These are phyloP conservation scores for Amaranthus cruentus DNA, from an alignment of 148 eudicot species.

Conservation along the genomic window DNA sequence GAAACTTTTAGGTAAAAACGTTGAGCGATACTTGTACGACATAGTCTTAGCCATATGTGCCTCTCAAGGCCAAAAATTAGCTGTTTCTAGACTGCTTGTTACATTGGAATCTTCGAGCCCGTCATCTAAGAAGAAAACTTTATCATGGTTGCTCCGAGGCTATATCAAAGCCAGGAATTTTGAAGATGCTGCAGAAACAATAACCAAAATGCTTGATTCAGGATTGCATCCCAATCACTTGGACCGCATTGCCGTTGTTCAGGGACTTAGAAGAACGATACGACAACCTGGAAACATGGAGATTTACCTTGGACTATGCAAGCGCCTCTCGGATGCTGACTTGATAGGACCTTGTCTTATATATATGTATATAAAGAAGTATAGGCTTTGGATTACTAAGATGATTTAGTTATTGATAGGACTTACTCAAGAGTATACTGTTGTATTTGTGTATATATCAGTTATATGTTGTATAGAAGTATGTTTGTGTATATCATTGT, in stretches of 20 bases:
- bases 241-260: constrained; percentile 72
- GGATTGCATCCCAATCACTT: constrained; percentile 60
- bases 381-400: constrained; percentile 69
- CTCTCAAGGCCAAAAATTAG: constrained; percentile 44
- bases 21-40: constrained; percentile 68
- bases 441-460: constrained; percentile 12
- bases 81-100: constrained; percentile 61
- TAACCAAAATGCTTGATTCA: constrained; percentile 63
- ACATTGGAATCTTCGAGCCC: constrained; percentile 59
- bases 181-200: constrained; percentile 58
- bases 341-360: constrained; percentile 77
- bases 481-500: constrained; percentile 11
- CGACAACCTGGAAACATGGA: constrained; percentile 48
- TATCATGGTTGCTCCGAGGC: constrained; percentile 81
- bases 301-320: constrained; percentile 62
- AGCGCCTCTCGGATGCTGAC: constrained; percentile 68
- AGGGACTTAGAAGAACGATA: constrained; percentile 64
- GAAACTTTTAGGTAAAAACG: constrained; percentile 57
- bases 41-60: constrained; percentile 88
- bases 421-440: background rate
- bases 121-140: constrained; percentile 53
- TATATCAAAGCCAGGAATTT: constrained; percentile 77
- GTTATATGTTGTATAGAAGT: constrained; percentile 5
- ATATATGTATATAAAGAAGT: constrained; percentile 57
- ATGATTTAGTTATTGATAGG: constrained; percentile 38